Conservation (phyloP, 1,284 basidiomycete species). For the Stygiomarasmius scandens region DNA sequence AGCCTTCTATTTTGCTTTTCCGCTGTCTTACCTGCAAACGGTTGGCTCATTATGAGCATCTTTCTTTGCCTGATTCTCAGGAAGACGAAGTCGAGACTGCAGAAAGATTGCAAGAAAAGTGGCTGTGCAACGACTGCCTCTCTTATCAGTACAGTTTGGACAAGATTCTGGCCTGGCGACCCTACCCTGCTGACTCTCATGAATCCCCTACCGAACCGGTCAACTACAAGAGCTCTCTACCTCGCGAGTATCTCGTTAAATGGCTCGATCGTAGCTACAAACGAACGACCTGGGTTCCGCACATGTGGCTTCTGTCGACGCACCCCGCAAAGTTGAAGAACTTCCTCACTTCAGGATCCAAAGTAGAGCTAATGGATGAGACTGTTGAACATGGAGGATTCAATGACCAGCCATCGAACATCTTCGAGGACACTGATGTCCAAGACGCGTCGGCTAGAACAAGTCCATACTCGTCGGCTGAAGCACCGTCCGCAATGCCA, state of each 20-base stretch:
- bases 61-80: constrained; percentile 40
- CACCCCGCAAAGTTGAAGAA: constrained; percentile 67
- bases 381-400: constrained; percentile 37
- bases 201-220: constrained; percentile 54
- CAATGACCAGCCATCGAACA: constrained; percentile 31
- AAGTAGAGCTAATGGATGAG: constrained; percentile 64
- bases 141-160: constrained; percentile 77
- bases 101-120: constrained; percentile 69
- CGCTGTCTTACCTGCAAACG: constrained; percentile 83
- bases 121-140: constrained; percentile 82
- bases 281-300: constrained; percentile 85
- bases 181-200: constrained; percentile 64
- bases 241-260: constrained; percentile 90
- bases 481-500: constrained; percentile 36
- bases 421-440: constrained; percentile 31
- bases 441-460: constrained; percentile 20
- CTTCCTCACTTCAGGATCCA: constrained; percentile 74
- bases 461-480: constrained; percentile 33
- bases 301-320: constrained; percentile 81
- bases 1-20: constrained; percentile 60
- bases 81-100: constrained; percentile 52
- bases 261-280: constrained; percentile 80
- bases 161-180: constrained; percentile 90
- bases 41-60: constrained; percentile 77
- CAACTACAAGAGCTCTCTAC: constrained; percentile 62